Conservation (phyloP, 768 basidiomycete species). For the Pleurotus eryngii region DNA sequence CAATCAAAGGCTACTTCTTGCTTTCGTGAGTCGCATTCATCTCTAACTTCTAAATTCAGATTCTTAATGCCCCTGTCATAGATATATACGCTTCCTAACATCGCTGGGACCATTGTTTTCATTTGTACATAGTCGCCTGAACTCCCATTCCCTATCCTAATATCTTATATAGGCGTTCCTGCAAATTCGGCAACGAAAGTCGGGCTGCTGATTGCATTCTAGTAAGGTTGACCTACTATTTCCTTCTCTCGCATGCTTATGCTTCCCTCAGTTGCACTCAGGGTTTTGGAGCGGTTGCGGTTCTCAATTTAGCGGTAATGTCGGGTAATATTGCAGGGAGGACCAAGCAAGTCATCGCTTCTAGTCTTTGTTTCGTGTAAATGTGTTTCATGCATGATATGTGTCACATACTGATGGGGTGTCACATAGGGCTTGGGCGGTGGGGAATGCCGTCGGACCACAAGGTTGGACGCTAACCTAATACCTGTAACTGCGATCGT, state of each 20-base stretch:
- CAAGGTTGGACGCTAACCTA: constrained; percentile 25
- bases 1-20: constrained; percentile 41
- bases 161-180: constrained; percentile 26
- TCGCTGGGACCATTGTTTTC: constrained; percentile 49
- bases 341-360: constrained; percentile 47
- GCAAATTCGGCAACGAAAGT: constrained; percentile 37
- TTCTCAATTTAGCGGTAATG: constrained; percentile 44
- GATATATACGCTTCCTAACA: constrained; percentile 45
- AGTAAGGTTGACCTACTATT: constrained; percentile 25
- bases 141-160: neutral
- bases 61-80: constrained; percentile 9
- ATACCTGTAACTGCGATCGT: neutral
- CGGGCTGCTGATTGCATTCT: constrained; percentile 47
- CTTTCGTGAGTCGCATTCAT: neutral
- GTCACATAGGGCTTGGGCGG: constrained; percentile 40
- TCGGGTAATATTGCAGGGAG: constrained; percentile 44
- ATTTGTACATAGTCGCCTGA: constrained; percentile 23
- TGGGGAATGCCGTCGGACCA: constrained; percentile 46
- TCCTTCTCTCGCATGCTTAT: neutral
- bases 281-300: constrained; percentile 44
- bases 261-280: constrained; percentile 33
- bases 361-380: constrained; percentile 44
- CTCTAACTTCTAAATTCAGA: neutral
- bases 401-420: neutral
- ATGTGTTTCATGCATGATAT: constrained; percentile 5